Conservation (phyloP, 208 protist species). For the Trypanosoma rangeli region DNA sequence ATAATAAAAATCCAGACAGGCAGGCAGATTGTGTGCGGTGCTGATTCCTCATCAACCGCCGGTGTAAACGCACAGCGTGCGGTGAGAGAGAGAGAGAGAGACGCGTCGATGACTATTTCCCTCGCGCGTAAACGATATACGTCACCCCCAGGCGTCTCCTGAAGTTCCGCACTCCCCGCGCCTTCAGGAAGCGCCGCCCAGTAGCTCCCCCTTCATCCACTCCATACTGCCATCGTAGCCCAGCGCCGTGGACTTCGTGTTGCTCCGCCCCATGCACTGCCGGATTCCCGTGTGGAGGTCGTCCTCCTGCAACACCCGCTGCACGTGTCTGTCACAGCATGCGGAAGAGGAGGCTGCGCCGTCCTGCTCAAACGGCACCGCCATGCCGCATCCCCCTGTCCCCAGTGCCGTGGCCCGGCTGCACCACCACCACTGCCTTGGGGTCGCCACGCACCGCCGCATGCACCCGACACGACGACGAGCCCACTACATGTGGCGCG, state of each 20-base stretch:
- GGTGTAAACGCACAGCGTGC: neutral
- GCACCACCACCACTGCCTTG: slow-evolving; percentile 48
- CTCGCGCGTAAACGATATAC: no score
- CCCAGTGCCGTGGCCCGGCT: no score
- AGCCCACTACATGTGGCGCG: no score
- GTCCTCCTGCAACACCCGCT: slow-evolving; percentile 42
- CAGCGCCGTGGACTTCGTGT: slow-evolving; percentile 36
- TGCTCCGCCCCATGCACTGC: slow-evolving; percentile 61
- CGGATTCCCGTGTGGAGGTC: slow-evolving; percentile 51
- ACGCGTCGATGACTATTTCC: no score
- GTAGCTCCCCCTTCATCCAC: slow-evolving; percentile 53
- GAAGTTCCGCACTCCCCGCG: no score
- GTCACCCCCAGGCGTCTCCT: no score
- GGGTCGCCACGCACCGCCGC: slow-evolving; percentile 34
- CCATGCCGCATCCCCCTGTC: slow-evolving; percentile 46
- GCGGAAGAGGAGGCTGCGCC: slow-evolving; percentile 44
- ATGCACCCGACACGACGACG: slow-evolving; percentile 24
- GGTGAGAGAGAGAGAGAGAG: no score
- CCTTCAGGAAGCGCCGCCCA: no score
- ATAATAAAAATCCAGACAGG: neutral
- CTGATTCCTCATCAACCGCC: neutral
- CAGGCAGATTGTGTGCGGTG: neutral
- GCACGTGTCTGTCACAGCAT: slow-evolving; percentile 47
- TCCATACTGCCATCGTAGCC: slow-evolving; percentile 81
- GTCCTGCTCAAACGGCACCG: slow-evolving; percentile 41